These are phyloP conservation scores for Botrytis medusae DNA, from an alignment of 2,329 filamentous ascomycete species.

Conservation along the genomic window DNA sequence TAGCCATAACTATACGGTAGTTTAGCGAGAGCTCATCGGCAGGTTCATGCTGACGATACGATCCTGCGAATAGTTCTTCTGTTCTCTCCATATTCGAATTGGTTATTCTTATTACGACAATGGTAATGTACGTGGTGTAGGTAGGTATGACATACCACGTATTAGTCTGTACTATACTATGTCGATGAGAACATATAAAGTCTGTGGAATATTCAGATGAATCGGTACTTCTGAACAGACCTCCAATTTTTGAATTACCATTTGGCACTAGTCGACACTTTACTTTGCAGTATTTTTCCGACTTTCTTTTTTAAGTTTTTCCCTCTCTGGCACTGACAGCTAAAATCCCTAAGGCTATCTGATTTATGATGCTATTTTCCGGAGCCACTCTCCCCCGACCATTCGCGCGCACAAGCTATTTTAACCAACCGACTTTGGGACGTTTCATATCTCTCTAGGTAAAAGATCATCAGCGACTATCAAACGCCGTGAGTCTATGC, in stretches of 20 bases:
- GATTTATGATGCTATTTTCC: constrained; percentile 10
- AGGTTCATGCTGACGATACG: background rate
- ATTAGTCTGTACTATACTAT: background rate
- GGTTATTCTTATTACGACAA: background rate
- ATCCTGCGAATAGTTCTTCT: background rate
- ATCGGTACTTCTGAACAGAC: background rate
- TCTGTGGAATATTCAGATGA: background rate
- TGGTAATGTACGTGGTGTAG: background rate
- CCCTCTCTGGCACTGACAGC: background rate
- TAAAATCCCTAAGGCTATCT: background rate
- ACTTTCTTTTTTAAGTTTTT: background rate
- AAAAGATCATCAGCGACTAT: constrained; percentile 13
- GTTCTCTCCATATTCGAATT: background rate
- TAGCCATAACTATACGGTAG: background rate
- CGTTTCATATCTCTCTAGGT: constrained; percentile 18
- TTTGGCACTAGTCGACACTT: background rate
- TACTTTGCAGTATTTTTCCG: background rate
- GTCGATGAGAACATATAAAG: background rate
- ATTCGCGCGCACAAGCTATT: constrained; percentile 3
- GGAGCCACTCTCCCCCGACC: background rate
- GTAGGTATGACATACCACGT: background rate
- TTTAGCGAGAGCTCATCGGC: constrained; percentile 13
- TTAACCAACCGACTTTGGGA: constrained; percentile 9
- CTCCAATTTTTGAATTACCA: background rate
- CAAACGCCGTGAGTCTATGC: constrained; percentile 8